Base-by-base conservation (phyloP, 2,329 filamentous ascomycete genomes). In the Aureobasidium sp. region DNA sequence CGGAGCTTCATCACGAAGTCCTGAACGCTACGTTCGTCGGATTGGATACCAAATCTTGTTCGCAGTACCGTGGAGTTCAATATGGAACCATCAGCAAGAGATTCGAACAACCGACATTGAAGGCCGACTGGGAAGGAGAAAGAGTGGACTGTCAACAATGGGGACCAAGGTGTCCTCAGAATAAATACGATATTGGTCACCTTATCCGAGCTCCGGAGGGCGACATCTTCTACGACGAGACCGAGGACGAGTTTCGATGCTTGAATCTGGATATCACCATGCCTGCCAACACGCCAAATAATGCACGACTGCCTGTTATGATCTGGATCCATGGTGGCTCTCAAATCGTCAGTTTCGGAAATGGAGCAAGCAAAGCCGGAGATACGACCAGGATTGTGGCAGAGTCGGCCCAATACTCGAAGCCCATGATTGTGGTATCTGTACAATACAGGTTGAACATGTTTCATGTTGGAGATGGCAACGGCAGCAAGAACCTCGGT, bases 301-400 rank as follows among this genome's bases (percentile, higher is more conserved):
- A 63, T 1, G 42, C 31, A 24, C 24, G 33, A 37, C 57, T 78
- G 0, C 78, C 77, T 0, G 76, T 80, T 12, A 52, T 79, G 9
- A 63, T 79, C 12, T 80, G 77, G 76, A 76, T 80, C 17, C 75
- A 80, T 63, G 78, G 78, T 71, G 77, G 77, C 11, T 78, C 76
- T 3, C 77, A 79, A 53, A 70, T 75, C 1, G 71, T 79, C 6
- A 78, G 76, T 0, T 79, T 77, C 62, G 77, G 75, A 37, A 76
- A 72, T 19, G 73, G 72, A 24, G 72, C 74, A 3, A 77, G 75
- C 0, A 71, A 72, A 5, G 69, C 78, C 17, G 78, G 77, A 50
- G 61, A 65, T 45, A 47, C 60, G 24, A 37, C 17, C 0, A 54
- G 45, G 33, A 39, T 65, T 22, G 62, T 63, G 5, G 44, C 35